Evolutionary conservation across 805 yeast species (phyloP).

Genomic region (Wickerhamomyces queroliae): DNA sequence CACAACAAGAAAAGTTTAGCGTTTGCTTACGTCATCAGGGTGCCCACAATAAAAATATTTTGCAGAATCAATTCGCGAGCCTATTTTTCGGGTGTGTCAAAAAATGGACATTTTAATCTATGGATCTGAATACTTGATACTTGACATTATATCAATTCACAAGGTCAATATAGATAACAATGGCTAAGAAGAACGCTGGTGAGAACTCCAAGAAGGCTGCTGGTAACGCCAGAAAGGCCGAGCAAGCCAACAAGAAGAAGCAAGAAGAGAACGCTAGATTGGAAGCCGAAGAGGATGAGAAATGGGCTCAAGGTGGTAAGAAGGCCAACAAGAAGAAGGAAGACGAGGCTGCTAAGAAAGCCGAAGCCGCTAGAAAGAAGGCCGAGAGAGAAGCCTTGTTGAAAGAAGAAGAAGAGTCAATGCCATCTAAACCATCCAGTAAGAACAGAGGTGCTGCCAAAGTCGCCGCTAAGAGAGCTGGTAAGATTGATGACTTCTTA

Average conservation of each 20-base stretch:
- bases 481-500: conserved; percentile 65
- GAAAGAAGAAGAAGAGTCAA: conserved; percentile 56
- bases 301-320: conserved; percentile 72
- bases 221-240: conserved; percentile 65
- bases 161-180: conserved; percentile 9
- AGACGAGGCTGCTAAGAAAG: conserved; percentile 61
- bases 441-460: conserved; percentile 67
- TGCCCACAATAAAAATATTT: neutral
- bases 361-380: conserved; percentile 72
- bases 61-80: neutral
- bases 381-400: conserved; percentile 73
- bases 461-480: conserved; percentile 52
- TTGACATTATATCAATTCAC: no score
- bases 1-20: neutral
- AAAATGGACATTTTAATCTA: no score
- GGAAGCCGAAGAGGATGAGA: conserved; percentile 51
- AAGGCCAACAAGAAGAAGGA: conserved; percentile 65
- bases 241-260: conserved; percentile 50
- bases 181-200: conserved; percentile 44
- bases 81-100: neutral
- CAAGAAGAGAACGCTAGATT: conserved; percentile 40
- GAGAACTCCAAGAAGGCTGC: conserved; percentile 53
- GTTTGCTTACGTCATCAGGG: neutral
- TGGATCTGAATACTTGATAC: no score
- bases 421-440: conserved; percentile 51